A percentile compares a stretch with the other conserved stretches of the same genome.
These are phyloP conservation scores for Aspergillus sp. DNA, from an alignment of 2,329 filamentous ascomycete species.

Conservation along the genomic window DNA sequence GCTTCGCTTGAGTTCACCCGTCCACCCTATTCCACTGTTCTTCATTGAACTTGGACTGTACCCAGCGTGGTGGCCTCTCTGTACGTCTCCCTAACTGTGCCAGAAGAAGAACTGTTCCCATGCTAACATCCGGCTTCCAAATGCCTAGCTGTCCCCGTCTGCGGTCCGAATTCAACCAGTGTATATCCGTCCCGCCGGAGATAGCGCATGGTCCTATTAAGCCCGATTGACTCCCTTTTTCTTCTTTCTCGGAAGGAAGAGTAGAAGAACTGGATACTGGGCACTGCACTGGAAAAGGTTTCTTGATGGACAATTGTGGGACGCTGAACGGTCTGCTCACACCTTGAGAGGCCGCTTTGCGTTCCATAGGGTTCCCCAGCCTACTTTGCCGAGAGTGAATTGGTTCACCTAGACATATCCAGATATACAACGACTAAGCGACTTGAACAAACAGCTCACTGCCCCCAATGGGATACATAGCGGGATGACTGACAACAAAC, in stretches of 20 bases:
- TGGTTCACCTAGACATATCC: neutral
- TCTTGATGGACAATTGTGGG: constrained; percentile 49
- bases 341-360: constrained; percentile 51
- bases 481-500: constrained; percentile 41
- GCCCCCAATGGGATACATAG: constrained; percentile 31
- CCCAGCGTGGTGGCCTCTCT: neutral
- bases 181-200: neutral
- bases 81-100: neutral
- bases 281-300: constrained; percentile 22
- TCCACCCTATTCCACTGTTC: neutral
- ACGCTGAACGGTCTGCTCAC: constrained; percentile 51
- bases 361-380: constrained; percentile 53
- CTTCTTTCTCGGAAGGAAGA: constrained; percentile 1
- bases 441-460: constrained; percentile 16
- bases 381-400: constrained; percentile 22
- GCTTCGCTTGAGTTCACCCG: neutral
- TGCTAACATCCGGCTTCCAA: neutral
- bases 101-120: neutral
- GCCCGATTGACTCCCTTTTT: neutral
- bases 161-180: constrained; percentile 1
- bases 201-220: neutral
- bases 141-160: neutral
- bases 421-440: constrained; percentile 13
- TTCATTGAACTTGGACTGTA: constrained; percentile 4
- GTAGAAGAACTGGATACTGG: neutral